Evolutionary conservation across 2,329 filamentous ascomycete species (phyloP), one percentile per base, ranked within the genome.

Genomic region (Ophiobolus disseminans): DNA sequence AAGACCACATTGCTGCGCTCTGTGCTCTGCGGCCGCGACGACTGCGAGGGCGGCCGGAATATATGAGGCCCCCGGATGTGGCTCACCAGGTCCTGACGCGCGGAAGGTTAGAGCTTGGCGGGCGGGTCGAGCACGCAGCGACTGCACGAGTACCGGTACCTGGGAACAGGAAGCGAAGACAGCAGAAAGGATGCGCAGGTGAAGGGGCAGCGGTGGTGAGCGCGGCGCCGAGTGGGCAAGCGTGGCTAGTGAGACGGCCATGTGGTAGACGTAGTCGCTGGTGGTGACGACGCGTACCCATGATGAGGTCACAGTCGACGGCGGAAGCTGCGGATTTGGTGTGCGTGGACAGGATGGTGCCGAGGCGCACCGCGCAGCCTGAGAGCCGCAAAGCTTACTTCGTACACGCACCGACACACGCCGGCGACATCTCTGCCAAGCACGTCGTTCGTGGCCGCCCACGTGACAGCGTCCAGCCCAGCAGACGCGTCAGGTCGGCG

Each of bases 1-100:
- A 65, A 38, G 46, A 66, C 50, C 68, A 72, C 71, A 73, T 73
- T 21, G 40, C 41, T 25, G 32, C 25, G 19, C 21, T 37, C 22
- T 39, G 20, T 13, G 20, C 41, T n/a, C 17, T 28, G 28, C 37
- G 36, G 19, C n/a, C 16, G 22, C 17, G 20, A 20, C 30, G 28
- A 22, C 35, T 17, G 36, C 7, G 22, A 17, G 22, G 23, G 14
- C 7, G 19, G 20, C 23, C 17, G 21, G 20, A 21, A 25, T 30
- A 39, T 38, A 45, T 40, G 36, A 21, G 36, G 28, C 43, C 36
- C 28, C 21, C 37, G 36, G 35, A 10, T 46, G 43, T 46, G 43
- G 43, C 43, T 39, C 35, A 34, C 17, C 28, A 30, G 21, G 14
- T 34, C 11, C 30, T 40, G 43, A 46, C 16, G 43, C 36, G 30